Evolutionary conservation across 148 eudicot genomes (phyloP).

Genomic region (Rhododendron ovatum): DNA sequence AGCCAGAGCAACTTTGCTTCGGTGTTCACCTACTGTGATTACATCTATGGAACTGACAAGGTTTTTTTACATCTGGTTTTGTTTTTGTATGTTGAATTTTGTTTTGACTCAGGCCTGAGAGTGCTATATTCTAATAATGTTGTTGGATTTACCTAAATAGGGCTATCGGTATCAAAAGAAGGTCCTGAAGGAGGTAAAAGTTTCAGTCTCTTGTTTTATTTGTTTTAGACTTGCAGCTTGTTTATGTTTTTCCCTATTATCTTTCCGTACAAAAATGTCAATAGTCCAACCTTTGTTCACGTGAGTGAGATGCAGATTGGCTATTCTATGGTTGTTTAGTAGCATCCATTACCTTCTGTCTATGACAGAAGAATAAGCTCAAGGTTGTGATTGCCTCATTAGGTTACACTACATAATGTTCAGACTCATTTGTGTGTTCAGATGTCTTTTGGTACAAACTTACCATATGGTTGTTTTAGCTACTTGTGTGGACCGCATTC

Average conservation of each 20-base stretch:
- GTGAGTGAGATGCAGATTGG: not conserved
- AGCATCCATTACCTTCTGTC: not conserved
- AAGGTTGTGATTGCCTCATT: not conserved
- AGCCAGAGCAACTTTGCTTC: constrained; percentile 99
- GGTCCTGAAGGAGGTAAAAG: constrained; percentile 75
- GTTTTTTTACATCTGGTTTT: constrained; percentile 29
- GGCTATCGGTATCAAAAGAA: constrained; percentile 86
- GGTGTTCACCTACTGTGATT: constrained; percentile 96
- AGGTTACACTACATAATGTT: not conserved
- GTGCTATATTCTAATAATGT: constrained; percentile 18
- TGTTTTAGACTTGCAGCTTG: not conserved
- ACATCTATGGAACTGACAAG: constrained; percentile 97
- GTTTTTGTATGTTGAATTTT: not conserved
- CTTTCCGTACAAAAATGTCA: not conserved
- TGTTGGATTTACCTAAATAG: constrained; percentile 34
- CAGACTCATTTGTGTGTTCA: not conserved
- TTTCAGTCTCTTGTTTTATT: not conserved
- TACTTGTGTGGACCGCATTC: not conserved
- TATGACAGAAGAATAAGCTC: not conserved
- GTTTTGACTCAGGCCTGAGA: constrained; percentile 12
- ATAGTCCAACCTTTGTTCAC: not conserved
- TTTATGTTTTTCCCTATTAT: not conserved
- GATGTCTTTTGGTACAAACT: not conserved
- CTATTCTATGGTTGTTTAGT: not conserved
- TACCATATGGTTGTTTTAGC: not conserved